A percentile compares a stretch with the other conserved stretches of the same genome.
Conservation (phyloP, 2,329 filamentous ascomycete genomes). For the Botryosphaeria agaves region DNA sequence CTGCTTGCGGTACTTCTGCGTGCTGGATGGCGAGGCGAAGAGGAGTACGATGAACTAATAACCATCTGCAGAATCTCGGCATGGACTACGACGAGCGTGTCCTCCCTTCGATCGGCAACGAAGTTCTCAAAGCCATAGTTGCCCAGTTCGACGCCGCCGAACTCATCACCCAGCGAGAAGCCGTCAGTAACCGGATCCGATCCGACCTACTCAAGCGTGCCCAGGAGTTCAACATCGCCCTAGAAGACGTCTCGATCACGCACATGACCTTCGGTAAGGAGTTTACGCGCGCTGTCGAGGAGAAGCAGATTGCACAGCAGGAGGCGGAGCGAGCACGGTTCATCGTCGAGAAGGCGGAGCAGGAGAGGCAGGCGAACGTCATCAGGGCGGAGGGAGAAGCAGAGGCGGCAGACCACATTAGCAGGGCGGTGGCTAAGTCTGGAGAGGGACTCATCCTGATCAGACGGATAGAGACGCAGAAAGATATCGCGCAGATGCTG, state of each 20-base stretch:
- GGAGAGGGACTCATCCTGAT: constrained; percentile 93
- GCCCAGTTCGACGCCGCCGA: constrained; percentile 36
- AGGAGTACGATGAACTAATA: not conserved
- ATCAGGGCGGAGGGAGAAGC: constrained; percentile 97
- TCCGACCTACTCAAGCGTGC: constrained; percentile 83
- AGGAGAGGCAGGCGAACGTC: constrained; percentile 96
- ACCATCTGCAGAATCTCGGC: constrained; percentile 68
- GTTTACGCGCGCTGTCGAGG: constrained; percentile 96
- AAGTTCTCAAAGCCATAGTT: constrained; percentile 36
- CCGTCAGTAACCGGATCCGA: constrained; percentile 87
- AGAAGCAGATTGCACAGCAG: constrained; percentile 99
- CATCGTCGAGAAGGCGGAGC: constrained; percentile 96
- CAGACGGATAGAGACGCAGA: constrained; percentile 89
- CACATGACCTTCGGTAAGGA: constrained; percentile 99
- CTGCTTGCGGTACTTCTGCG: too few species aligned
- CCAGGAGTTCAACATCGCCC: constrained; percentile 93
- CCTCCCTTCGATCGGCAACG: constrained; percentile 35
- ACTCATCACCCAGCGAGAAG: constrained; percentile 94
- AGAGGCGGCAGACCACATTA: constrained; percentile 89
- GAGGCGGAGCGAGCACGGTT: constrained; percentile 94
- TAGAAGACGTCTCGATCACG: constrained; percentile 97
- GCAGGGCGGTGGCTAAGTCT: constrained; percentile 78
- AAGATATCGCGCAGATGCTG: constrained; percentile 84
- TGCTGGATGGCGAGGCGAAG: too few species aligned
- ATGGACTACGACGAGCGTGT: constrained; percentile 78